A percentile compares a stretch with the other conserved stretches of the same genome.
These are phyloP conservation scores for Curvularia eragrostidis DNA, from an alignment of 2,329 filamentous ascomycete genomes.

Conservation along the genomic window DNA sequence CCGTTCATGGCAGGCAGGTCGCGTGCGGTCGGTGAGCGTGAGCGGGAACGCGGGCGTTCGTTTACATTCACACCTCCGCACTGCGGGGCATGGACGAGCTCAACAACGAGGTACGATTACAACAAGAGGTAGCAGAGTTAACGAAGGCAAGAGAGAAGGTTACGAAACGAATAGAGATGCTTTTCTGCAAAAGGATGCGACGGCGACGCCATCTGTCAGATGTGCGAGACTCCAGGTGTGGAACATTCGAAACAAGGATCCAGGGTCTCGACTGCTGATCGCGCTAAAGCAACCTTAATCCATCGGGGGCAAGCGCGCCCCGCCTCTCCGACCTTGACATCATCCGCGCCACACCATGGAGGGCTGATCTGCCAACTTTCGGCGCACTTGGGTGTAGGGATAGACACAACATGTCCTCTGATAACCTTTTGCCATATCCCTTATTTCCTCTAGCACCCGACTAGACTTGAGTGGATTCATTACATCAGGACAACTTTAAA, in stretches of 20 bases:
- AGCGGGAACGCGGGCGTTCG: slow-evolving; percentile 20
- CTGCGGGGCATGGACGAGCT: slow-evolving; percentile 10
- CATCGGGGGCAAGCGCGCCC: slow-evolving; percentile 23
- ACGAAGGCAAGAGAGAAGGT: not conserved
- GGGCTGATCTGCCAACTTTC: slow-evolving; percentile 24
- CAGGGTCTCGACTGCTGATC: slow-evolving; percentile 29
- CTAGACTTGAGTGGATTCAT: not conserved
- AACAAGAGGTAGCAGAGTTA: not conserved
- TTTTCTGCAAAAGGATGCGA: slow-evolving; percentile 7
- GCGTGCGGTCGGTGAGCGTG: slow-evolving; percentile 25
- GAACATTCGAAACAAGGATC: slow-evolving; percentile 29
- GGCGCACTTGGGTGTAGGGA: slow-evolving; percentile 3
- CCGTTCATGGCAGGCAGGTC: slow-evolving; percentile 32
- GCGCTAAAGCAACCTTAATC: slow-evolving; percentile 36
- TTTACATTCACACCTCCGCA: slow-evolving; percentile 27
- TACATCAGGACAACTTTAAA: not conserved
- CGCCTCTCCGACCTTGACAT: slow-evolving; percentile 33
- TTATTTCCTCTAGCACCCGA: not conserved
- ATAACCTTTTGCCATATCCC: not conserved
- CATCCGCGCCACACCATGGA: slow-evolving; percentile 31
- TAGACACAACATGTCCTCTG: slow-evolving; percentile 7
- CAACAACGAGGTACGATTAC: slow-evolving; percentile 15
- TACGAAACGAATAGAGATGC: slow-evolving; percentile 9
- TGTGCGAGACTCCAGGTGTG: slow-evolving; percentile 11
- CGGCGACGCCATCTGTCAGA: slow-evolving; percentile 19